A percentile compares a stretch with the other conserved stretches of the same genome.
These are phyloP conservation scores for Sorghum bicolor DNA, from an alignment of 176 grass and related monocot species.

Conservation along the genomic window DNA sequence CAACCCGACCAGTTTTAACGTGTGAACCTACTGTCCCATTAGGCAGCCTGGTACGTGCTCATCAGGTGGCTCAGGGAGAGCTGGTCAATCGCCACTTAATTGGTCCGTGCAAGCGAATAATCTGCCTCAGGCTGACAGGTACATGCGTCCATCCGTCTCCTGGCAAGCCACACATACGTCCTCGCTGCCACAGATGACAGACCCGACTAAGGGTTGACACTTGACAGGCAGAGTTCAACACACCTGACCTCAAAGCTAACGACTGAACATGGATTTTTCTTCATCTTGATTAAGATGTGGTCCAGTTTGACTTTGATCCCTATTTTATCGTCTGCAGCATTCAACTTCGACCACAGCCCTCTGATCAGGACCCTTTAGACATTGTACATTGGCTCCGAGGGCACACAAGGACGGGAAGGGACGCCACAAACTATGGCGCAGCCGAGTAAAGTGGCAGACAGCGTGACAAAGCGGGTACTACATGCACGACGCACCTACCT, in stretches of 20 bases:
- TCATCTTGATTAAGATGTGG: background rate
- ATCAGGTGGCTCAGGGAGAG: background rate
- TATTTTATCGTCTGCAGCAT: background rate
- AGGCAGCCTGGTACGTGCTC: background rate
- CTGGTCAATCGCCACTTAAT: background rate
- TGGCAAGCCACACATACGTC: background rate
- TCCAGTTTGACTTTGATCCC: background rate
- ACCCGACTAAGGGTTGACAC: conserved; percentile 24
- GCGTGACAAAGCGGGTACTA: background rate
- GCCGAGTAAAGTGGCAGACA: background rate
- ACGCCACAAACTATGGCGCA: background rate
- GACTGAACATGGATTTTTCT: background rate
- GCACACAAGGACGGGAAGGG: background rate
- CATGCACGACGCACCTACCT: background rate
- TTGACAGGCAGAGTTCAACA: background rate
- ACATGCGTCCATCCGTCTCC: background rate
- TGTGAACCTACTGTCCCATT: background rate
- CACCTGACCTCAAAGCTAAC: background rate
- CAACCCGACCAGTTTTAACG: background rate
- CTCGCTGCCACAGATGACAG: background rate
- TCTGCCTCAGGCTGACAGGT: background rate
- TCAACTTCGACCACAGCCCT: background rate
- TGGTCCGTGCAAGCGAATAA: background rate
- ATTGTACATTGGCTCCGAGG: background rate
- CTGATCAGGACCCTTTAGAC: background rate